These are phyloP conservation scores for Scutellaria barbata DNA, from an alignment of 257 asterid genomes.

Conservation along the genomic window DNA sequence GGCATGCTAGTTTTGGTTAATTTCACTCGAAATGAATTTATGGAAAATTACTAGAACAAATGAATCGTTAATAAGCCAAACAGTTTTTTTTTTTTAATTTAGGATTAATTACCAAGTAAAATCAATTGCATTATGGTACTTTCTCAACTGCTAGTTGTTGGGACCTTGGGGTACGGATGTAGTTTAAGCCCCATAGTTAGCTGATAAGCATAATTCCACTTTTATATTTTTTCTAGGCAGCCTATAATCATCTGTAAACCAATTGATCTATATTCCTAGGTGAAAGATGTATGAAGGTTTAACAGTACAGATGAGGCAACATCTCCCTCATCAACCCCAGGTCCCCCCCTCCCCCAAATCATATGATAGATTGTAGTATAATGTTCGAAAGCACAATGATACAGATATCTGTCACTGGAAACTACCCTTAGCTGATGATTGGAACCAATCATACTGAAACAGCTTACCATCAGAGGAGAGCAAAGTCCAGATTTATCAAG, in stretches of 20 bases:
- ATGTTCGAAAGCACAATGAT: conserved; percentile 13
- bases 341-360: conserved; percentile 10
- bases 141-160: background rate
- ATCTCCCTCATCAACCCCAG: conserved; percentile 5
- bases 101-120: background rate
- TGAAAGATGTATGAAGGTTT: background rate
- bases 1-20: background rate
- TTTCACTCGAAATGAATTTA: background rate
- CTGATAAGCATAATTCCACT: background rate
- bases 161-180: background rate
- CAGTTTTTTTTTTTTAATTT: background rate
- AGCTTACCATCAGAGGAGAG: conserved; percentile 1
- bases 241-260: conserved; percentile 1
- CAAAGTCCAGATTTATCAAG: background rate
- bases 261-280: background rate
- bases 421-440: background rate
- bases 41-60: background rate
- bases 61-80: background rate
- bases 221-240: background rate
- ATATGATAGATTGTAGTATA: conserved; percentile 8
- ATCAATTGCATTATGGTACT: conserved; percentile 9
- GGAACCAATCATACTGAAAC: background rate
- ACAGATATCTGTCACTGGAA: background rate
- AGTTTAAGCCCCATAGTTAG: background rate
- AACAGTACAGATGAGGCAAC: conserved; percentile 1